phyloP scores from a whole-genome alignment of 257 asterid genomes.

The Solanum chiquidenum region DNA sequence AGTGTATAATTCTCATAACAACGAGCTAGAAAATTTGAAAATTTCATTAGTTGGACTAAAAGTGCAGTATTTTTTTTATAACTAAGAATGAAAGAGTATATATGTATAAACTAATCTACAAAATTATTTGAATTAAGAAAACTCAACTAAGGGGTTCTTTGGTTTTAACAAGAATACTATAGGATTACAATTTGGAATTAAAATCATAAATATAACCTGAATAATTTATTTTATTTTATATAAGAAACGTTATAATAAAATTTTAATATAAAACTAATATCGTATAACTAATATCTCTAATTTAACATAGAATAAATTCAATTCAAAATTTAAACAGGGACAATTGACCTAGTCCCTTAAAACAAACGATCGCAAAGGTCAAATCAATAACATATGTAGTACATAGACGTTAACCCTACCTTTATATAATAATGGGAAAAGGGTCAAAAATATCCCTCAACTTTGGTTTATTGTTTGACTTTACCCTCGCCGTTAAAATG shows the following conservation, averaged over 20 bases:
- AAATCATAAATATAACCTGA: too few species aligned
- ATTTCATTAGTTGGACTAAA: background rate
- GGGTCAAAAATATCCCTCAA: too few species aligned
- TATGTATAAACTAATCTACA: too few species aligned
- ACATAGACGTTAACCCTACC: background rate
- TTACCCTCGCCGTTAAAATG: too few species aligned
- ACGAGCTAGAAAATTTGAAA: too few species aligned
- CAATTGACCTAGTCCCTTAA: background rate
- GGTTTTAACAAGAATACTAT: background rate
- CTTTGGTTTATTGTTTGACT: too few species aligned
- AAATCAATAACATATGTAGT: background rate
- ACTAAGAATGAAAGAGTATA: background rate
- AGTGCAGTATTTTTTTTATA: background rate
- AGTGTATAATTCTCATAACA: background rate
- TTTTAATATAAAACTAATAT: too few species aligned
- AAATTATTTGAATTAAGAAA: background rate
- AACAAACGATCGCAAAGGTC: too few species aligned
- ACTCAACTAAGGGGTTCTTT: background rate
- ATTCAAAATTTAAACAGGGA: too few species aligned
- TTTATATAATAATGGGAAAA: too few species aligned
- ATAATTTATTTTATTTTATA: too few species aligned
- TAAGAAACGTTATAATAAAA: too few species aligned
- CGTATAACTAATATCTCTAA: background rate
- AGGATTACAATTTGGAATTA: background rate
- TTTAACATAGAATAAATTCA: background rate